Base-by-base conservation (phyloP, 2,329 filamentous ascomycete genomes). In the Penicillium sp. region DNA sequence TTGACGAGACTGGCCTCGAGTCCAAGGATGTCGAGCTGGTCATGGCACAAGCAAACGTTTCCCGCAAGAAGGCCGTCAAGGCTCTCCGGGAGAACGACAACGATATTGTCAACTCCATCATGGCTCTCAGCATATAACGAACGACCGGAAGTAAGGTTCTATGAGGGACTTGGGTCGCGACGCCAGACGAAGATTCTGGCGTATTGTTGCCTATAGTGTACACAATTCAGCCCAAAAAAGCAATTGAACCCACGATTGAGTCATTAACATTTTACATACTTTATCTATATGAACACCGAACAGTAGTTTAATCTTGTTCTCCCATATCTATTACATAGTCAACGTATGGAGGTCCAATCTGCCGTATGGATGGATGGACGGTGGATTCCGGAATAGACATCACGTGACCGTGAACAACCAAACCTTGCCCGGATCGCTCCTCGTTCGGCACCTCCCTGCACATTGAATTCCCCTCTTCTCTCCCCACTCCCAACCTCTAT, bases 101-200 rank as follows among this genome's bases (percentile, higher is more conserved):
- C 70, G 93, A 99, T 73, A 99, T 99, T 78, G 93, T 99, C 80
- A 99, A 99, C 82, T 96, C 93, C 66, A 99, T 99, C 79, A 99
- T 99, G 93, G 91, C 92, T 64, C 79, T 99, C 73, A 90, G 87
- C 80, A 85, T 89, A 80, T 91, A 61, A 72, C 56, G 54, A 58
- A 54, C 50, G 50, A 41, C 46, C 40, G 33, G 29, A 46, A 42
- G 53, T 41, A 41, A 49, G 43, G 41, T 56, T 60, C 60, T 45
- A 30, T 30, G 42, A 63, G 63, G 55, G 60, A 58, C 60, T 64
- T 62, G 63, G 65, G 62, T 63, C 61, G 60, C 58, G 53, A 59
- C 56, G 59, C 19, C 4, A 8, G 42, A 25, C 29, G 25, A 22
- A 49, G 60, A 62, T 61, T 63, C 53, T 57, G 50, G 55, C 54